Base-by-base conservation (phyloP, 139 green algal species). In the Gonium pectorale region DNA sequence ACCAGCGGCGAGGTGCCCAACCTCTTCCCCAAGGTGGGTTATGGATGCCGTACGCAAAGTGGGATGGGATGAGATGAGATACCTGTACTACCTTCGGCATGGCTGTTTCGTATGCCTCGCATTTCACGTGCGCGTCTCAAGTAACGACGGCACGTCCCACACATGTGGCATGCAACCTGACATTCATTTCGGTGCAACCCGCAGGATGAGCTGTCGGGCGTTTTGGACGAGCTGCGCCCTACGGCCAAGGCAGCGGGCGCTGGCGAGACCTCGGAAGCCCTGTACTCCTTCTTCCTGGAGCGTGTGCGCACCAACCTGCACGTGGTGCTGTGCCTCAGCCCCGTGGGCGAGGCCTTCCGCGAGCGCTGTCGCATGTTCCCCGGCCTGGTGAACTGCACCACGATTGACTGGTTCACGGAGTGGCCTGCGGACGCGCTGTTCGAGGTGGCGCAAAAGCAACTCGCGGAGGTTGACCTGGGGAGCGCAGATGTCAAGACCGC, bases 321-420 rank as follows among this genome's bases (percentile, higher is more conserved):
- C 87, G 90, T 97, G 52, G 90, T 97, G 43, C 86, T 97, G 77
- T 97, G 94, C 89, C 86, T 97, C 29, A 93, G 84, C 44, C 94
- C 94, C 52, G 88, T 96, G 59, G 94, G 94, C 19, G 93, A 95
- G 68, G 80, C 89, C 35, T 97, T 97, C 91, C 91, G 94, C n/a
- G 90, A 95, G 86, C 90, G 94, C 52, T 92, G 88, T 69, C 88
- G 94, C 75, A 95, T 95, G 90, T 95, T 96, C 89, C 94, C 93
- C 67, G 94, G 94, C 44, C 92, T 97, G 35, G 93, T 96, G 66
- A 97, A 96, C 88, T 96, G 94, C 91, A 96, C 90, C 79, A 96
- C 92, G 54, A 97, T 97, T 85, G 93, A 97, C 88, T 97, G 94
- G 94, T 97, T 97, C 90, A 95, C 91, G 21, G 93, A 96, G 88